Evolutionary conservation across 768 basidiomycete genomes (phyloP).

Genomic region (Collybia mongolica): DNA sequence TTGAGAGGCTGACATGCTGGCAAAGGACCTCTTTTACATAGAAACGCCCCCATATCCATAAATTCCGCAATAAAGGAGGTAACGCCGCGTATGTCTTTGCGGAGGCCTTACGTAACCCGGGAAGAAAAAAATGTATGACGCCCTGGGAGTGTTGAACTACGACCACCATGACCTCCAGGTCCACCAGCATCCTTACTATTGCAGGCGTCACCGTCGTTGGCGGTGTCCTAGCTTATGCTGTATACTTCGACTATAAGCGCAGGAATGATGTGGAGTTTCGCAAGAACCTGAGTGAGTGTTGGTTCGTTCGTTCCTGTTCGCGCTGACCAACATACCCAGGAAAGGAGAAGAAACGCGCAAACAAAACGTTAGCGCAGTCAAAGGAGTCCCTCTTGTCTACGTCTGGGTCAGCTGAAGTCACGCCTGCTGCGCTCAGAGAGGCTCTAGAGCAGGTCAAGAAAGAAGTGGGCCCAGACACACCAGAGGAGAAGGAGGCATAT

Average conservation of each 20-base stretch:
- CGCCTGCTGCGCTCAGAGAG: constrained; percentile 54
- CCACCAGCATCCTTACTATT: constrained; percentile 39
- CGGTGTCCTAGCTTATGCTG: constrained; percentile 75
- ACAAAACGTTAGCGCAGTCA: constrained; percentile 60
- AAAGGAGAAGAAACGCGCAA: constrained; percentile 89
- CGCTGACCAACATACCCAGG: constrained; percentile 44
- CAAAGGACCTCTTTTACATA: background rate
- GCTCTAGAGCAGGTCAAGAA: constrained; percentile 66
- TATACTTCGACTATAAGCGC: constrained; percentile 94
- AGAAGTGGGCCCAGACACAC: constrained; percentile 66
- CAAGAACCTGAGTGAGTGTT: constrained; percentile 75
- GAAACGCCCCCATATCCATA: background rate
- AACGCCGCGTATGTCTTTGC: constrained; percentile 2
- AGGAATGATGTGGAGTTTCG: constrained; percentile 87
- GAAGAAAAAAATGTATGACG: constrained; percentile 9
- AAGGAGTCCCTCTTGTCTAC: constrained; percentile 27
- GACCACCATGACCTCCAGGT: constrained; percentile 27
- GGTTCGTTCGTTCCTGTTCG: constrained; percentile 6
- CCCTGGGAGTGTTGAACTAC: background rate
- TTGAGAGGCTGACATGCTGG: too few relatives aligned
- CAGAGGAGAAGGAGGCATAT: constrained; percentile 81
- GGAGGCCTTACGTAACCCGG: constrained; percentile 13
- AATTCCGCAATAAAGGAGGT: background rate
- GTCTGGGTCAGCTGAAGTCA: constrained; percentile 26
- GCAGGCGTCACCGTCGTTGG: constrained; percentile 53